Evolutionary conservation across 2,329 filamentous ascomycete genomes (phyloP).

Genomic region (Claviceps sp.): DNA sequence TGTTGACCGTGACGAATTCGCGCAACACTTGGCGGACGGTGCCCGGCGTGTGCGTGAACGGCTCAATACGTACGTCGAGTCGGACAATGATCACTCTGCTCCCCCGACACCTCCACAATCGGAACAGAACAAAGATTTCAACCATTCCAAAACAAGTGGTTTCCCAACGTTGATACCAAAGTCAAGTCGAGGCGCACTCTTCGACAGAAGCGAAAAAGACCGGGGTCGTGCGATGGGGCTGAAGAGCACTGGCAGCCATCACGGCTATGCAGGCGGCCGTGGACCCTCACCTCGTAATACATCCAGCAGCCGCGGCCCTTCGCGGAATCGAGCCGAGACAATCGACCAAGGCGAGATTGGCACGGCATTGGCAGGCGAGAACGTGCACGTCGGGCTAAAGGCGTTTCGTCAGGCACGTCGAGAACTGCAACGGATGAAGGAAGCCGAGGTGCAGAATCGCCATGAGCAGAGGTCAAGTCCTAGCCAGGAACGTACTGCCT

Average conservation of each 20-base stretch:
- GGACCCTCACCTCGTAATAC: constrained; percentile 26
- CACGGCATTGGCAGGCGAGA: constrained; percentile 24
- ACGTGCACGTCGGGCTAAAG: constrained; percentile 36
- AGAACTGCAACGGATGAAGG: constrained; percentile 42
- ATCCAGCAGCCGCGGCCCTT: constrained; percentile 7
- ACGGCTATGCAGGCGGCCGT: constrained; percentile 23
- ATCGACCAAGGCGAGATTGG: neutral
- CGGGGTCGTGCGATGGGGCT: constrained; percentile 38
- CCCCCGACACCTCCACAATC: constrained; percentile 19
- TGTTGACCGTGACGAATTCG: constrained; percentile 55
- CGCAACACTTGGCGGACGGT: constrained; percentile 56
- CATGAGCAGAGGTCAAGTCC: constrained; percentile 14
- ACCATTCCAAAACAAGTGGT: constrained; percentile 35
- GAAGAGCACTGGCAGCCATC: constrained; percentile 47
- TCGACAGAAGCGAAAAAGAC: constrained; percentile 29
- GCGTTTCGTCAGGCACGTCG: constrained; percentile 45
- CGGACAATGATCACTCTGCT: constrained; percentile 32
- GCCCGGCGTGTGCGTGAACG: constrained; percentile 61
- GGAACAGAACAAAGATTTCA: constrained; percentile 20
- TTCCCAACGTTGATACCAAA: constrained; percentile 53
- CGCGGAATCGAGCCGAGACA: neutral
- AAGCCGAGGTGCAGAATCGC: constrained; percentile 33
- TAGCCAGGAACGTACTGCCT: constrained; percentile 11
- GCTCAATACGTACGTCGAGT: constrained; percentile 54
- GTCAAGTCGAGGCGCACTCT: constrained; percentile 53